Evolutionary conservation across 2,329 filamentous ascomycete genomes (phyloP).

Genomic region (Aspergillus neoniger): DNA sequence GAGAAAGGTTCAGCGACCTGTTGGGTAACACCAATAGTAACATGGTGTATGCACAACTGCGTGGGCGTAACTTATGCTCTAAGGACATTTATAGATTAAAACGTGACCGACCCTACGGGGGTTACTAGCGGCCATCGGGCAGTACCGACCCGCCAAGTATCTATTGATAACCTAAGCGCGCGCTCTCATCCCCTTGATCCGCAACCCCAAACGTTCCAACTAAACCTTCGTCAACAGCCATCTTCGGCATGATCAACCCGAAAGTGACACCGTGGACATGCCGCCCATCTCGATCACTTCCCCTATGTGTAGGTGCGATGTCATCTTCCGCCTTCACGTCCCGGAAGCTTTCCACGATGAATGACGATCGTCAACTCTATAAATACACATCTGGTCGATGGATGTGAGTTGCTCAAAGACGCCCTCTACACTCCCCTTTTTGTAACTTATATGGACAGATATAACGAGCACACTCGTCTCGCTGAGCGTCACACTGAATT

Average conservation of each 20-base stretch:
- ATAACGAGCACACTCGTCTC: slow-evolving; percentile 17
- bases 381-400: slow-evolving; percentile 11
- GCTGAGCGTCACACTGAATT: slow-evolving; percentile 12
- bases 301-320: not conserved
- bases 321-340: not conserved
- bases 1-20: too few species aligned
- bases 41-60: too few species aligned
- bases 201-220: too few species aligned
- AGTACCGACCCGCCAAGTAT: too few species aligned
- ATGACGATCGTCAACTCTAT: slow-evolving; percentile 5
- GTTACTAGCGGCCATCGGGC: too few species aligned
- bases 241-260: slow-evolving; percentile 1
- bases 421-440: not conserved
- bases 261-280: slow-evolving; percentile 1
- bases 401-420: slow-evolving; percentile 3
- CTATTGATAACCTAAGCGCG: too few species aligned
- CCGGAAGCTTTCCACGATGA: not conserved
- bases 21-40: too few species aligned
- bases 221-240: not conserved
- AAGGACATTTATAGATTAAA: too few species aligned
- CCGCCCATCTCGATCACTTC: not conserved
- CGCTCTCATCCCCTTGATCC: too few species aligned
- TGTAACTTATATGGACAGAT: slow-evolving; percentile 9
- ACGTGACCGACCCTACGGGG: too few species aligned
- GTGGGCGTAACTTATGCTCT: too few species aligned